These are phyloP conservation scores for Heterobasidion occidentale DNA, from an alignment of 1,284 basidiomycete species.

Conservation along the genomic window DNA sequence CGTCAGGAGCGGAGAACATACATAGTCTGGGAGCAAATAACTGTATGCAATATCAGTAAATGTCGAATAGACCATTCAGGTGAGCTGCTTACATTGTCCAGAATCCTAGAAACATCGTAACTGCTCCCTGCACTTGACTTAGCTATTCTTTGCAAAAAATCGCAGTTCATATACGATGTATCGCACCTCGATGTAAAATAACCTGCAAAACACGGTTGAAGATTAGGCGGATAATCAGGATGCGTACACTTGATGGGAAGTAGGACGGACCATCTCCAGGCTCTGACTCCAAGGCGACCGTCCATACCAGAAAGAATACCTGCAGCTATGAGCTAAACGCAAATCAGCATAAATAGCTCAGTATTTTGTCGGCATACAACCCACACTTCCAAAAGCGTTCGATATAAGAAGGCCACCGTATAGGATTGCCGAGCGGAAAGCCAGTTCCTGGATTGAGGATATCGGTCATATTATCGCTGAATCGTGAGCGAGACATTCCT, in stretches of 20 bases:
- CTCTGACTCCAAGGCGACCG: conserved; percentile 54
- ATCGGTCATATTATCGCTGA: neutral
- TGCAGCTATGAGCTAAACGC: conserved; percentile 50
- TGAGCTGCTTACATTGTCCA: conserved; percentile 37
- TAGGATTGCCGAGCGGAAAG: conserved; percentile 63
- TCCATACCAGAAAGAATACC: conserved; percentile 68
- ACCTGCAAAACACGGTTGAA: conserved; percentile 22
- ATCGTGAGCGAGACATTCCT: neutral
- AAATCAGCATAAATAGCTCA: neutral
- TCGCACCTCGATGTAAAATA: conserved; percentile 54
- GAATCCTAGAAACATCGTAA: conserved; percentile 50
- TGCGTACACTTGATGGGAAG: neutral
- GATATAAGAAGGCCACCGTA: conserved; percentile 65
- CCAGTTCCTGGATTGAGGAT: conserved; percentile 39
- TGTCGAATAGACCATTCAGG: no score
- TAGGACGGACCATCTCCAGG: conserved; percentile 54
- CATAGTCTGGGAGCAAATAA: conserved; percentile 19
- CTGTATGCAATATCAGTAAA: neutral
- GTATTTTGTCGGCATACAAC: conserved; percentile 12
- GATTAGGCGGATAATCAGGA: neutral
- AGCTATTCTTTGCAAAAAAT: no score
- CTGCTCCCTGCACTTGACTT: conserved; percentile 33
- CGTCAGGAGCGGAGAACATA: conserved; percentile 6
- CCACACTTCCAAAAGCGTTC: conserved; percentile 68
- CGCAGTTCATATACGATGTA: no score